Base-by-base conservation (phyloP, 495 filamentous ascomycete genomes). In the Trichoderma gamsii region DNA sequence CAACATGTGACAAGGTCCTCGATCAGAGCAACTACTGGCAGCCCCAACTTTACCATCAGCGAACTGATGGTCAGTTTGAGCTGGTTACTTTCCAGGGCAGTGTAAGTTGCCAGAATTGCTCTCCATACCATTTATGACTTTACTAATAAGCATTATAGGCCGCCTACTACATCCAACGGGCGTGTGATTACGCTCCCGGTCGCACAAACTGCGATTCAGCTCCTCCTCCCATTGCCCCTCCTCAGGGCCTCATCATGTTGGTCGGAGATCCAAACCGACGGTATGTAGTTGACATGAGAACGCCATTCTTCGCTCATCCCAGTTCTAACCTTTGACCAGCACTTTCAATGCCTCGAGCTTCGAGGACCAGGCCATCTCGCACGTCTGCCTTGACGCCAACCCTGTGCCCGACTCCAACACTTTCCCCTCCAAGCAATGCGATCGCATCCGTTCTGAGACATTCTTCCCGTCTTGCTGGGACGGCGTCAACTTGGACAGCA, bases 1-100 rank as follows among this genome's bases (percentile, higher is more conserved):
- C 72, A 16, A 74, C 72, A 11, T 74, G 72, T 64, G 72, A 70
- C 35, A 70, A 70, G 69, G 61, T 65, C 5, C 32, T 70, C 68
- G 91, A 95, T 75, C 79, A 87, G 70, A 90, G 87, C 71, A 88
- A 87, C 76, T 94, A 95, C 79, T 94, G 91, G 92, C 83, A 87
- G 61, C 89, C 91, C 2, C 76, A 76, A 52, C 79, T 93, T 18
- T 92, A 86, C 78, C 92, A 83, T 73, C 75, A 79, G 71, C 79
- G 79, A 69, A 76, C 82, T 69, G 89, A 89, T 68, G 86, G 86
- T 11, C 81, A 80, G 56, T 90, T 95, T 74, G 84, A 87, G 70
- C 81, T 79, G 56, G 92, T 94, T 38, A 76, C 82, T 2, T 82
- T 86, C 67, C 79, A 52, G 29, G 69, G 69, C 23, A 70, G 61